Conservation (phyloP, 306 rosid genomes). For the Amphicarpaea edgeworthii region DNA sequence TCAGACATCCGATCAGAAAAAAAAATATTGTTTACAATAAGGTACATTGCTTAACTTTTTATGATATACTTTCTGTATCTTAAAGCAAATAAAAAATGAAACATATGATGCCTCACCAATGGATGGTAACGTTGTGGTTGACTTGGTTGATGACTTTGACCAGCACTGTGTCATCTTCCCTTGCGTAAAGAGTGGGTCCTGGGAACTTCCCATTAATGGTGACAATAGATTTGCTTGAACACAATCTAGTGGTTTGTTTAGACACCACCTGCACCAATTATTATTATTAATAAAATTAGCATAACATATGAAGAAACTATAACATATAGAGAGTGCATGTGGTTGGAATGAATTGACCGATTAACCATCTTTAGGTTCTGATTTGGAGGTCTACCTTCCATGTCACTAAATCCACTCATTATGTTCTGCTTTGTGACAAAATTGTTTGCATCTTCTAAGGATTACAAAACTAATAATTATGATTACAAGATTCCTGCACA, state of each 20-base stretch:
- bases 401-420: constrained; percentile 15
- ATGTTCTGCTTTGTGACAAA: neutral
- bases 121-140: constrained; percentile 69
- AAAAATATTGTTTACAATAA: constrained; percentile 3
- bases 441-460: neutral
- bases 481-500: neutral
- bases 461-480: neutral
- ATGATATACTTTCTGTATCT: neutral
- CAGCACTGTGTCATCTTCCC: constrained; percentile 84
- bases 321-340: neutral
- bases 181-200: constrained; percentile 88
- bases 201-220: constrained; percentile 88
- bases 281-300: constrained; percentile 20
- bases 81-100: constrained; percentile 14
- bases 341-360: constrained; percentile 34
- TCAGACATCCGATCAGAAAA: neutral
- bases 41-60: neutral
- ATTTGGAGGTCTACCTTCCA: constrained; percentile 38
- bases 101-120: constrained; percentile 63
- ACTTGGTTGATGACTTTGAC: constrained; percentile 79
- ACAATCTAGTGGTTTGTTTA: constrained; percentile 60
- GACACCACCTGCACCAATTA: constrained; percentile 66
- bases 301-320: neutral
- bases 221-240: constrained; percentile 73
- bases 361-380: constrained; percentile 38